phyloP scores from a whole-genome alignment of 257 asterid genomes.

The Penstemon eatonii region DNA sequence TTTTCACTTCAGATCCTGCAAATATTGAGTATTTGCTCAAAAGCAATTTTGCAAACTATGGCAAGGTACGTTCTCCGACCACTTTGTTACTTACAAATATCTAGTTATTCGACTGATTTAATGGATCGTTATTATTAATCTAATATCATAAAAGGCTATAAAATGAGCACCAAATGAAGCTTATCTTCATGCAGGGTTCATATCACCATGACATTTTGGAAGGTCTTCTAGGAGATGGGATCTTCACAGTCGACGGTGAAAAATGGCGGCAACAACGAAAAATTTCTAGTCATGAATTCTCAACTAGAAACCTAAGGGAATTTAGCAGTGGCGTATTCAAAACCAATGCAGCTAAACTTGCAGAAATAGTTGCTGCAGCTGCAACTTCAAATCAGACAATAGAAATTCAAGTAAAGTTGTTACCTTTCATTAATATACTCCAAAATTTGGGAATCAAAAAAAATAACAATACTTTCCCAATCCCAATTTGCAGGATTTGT shows the following conservation, averaged over 20 bases:
- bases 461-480: too few species aligned
- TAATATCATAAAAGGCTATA: too few species aligned
- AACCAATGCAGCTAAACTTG: constrained; percentile 52
- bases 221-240: constrained; percentile 68
- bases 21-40: constrained; percentile 65
- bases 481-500: constrained; percentile 46
- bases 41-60: constrained; percentile 55
- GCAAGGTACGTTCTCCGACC: constrained; percentile 43
- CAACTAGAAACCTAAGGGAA: constrained; percentile 56
- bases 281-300: constrained; percentile 64
- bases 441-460: too few species aligned
- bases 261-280: constrained; percentile 66
- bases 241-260: constrained; percentile 63
- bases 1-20: constrained; percentile 65
- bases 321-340: constrained; percentile 61
- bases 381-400: constrained; percentile 36
- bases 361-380: constrained; percentile 40
- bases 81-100: not conserved
- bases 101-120: too few species aligned
- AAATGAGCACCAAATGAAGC: not conserved
- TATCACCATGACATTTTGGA: constrained; percentile 50
- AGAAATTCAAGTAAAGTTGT: constrained; percentile 46
- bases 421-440: not conserved
- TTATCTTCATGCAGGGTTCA: constrained; percentile 39
- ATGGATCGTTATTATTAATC: not conserved